Conservation (phyloP, 805 yeast genomes). For the Candida corydali region DNA sequence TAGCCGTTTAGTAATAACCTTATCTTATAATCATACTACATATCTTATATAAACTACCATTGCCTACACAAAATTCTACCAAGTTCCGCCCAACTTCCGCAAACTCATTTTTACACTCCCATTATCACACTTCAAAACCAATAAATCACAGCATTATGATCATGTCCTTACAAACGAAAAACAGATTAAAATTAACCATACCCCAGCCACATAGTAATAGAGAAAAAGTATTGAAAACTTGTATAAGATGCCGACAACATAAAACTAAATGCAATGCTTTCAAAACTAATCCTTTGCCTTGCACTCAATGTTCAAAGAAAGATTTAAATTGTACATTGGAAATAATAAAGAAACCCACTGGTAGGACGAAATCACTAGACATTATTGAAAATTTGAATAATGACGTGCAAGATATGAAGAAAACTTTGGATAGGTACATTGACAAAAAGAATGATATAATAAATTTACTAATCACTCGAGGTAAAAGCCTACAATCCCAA, state of each 20-base stretch:
- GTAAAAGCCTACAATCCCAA: constrained; percentile 6
- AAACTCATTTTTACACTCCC: too few species aligned
- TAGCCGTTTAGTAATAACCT: neutral
- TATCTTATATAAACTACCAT: too few species aligned
- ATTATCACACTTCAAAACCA: neutral
- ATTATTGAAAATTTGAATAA: constrained; percentile 20
- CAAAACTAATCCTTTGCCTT: constrained; percentile 49
- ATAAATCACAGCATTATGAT: constrained; percentile 6
- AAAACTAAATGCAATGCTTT: constrained; percentile 63
- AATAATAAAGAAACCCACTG: constrained; percentile 46
- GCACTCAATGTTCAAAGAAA: constrained; percentile 52
- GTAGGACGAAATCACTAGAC: constrained; percentile 35
- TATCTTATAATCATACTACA: too few species aligned
- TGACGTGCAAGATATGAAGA: constrained; percentile 23
- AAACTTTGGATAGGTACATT: constrained; percentile 20
- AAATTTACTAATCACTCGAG: constrained; percentile 11
- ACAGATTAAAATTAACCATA: constrained; percentile 12
- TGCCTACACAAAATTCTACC: too few species aligned
- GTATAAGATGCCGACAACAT: constrained; percentile 61
- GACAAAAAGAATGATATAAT: constrained; percentile 14
- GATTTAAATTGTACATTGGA: constrained; percentile 53
- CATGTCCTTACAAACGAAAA: constrained; percentile 15
- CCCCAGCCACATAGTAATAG: constrained; percentile 8
- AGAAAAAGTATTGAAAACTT: constrained; percentile 44
- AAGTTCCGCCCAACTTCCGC: too few species aligned